Base-by-base conservation (phyloP, 805 yeast species). In the Yarrowia sp. region DNA sequence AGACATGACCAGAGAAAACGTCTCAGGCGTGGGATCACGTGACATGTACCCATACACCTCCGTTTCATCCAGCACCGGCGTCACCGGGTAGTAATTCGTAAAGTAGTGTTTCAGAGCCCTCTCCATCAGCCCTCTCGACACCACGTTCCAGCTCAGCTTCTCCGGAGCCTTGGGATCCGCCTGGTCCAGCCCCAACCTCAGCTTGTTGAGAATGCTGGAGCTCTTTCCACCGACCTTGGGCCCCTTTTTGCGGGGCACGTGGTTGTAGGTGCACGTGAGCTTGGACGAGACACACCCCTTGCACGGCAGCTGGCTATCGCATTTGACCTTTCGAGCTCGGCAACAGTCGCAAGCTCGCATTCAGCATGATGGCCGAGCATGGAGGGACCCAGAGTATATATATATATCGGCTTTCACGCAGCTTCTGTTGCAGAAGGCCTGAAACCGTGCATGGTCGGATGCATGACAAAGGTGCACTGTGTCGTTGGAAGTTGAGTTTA, bases 271-370 rank as follows among this genome's bases (percentile, higher is more conserved):
- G 13, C 61, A 55, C 28, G 45, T 39, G 28, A 55, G 61, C 31
- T 55, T 55, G 47, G 61, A 55, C 31, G 38, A 15, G 31, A 55
- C 61, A 47, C 61, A 55, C 11, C 61, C 61, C 15, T 55, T 39
- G 17, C 61, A 55, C 47, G 61, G 61, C 61, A 55, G 61, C 31
- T 55, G 45, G 61, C 61, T 41, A 41, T 55, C 38, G 61, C 61
- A 55, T 55, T 31, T 39, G 47, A 55, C 61, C 61, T 55, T 55
- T 39, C 61, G 43, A 7, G 61, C 47, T 39, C 61, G 61, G 42
- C 61, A 55, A n/a, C 61, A 55, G 47, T 55, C 61, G 38, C 61
- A 55, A 38, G 61, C 47, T 55, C 61, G 35, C 61, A 55, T 55
- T 55, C 61, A 55, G 61, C 61, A 55, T 55, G 38, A 33, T 47